Evolutionary conservation across 2,329 filamentous ascomycete genomes (phyloP).

Genomic region (Trichoderma sp.): DNA sequence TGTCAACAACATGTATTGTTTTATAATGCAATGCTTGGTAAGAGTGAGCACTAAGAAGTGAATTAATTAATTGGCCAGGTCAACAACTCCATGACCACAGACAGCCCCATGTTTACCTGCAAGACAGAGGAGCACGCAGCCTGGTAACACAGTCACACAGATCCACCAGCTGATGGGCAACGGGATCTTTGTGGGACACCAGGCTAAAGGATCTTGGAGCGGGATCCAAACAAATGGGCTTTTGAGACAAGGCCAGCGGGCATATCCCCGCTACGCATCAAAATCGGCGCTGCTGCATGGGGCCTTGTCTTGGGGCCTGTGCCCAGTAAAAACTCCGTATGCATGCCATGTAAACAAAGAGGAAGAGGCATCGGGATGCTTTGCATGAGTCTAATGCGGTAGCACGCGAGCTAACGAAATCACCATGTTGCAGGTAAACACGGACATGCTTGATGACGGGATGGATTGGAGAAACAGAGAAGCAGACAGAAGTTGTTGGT

Average conservation of each 20-base stretch:
- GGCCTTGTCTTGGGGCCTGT: neutral
- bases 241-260: neutral
- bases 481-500: neutral
- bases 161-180: slow-evolving; percentile 12
- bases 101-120: slow-evolving; percentile 1
- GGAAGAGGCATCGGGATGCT: neutral
- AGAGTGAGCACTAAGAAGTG: neutral
- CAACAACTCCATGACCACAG: neutral
- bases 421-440: neutral
- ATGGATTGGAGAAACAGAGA: neutral
- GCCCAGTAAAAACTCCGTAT: slow-evolving; percentile 5
- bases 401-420: neutral
- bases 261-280: neutral
- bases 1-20: neutral
- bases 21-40: neutral
- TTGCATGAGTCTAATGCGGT: slow-evolving; percentile 16
- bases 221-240: neutral
- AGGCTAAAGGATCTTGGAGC: neutral
- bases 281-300: neutral
- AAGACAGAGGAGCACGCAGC: neutral
- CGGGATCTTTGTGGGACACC: slow-evolving; percentile 3
- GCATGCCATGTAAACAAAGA: slow-evolving; percentile 2
- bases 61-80: neutral
- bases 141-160: neutral
- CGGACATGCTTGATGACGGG: neutral